Conservation (phyloP, 139 green algal species). For the Coccomyxa sp. region DNA sequence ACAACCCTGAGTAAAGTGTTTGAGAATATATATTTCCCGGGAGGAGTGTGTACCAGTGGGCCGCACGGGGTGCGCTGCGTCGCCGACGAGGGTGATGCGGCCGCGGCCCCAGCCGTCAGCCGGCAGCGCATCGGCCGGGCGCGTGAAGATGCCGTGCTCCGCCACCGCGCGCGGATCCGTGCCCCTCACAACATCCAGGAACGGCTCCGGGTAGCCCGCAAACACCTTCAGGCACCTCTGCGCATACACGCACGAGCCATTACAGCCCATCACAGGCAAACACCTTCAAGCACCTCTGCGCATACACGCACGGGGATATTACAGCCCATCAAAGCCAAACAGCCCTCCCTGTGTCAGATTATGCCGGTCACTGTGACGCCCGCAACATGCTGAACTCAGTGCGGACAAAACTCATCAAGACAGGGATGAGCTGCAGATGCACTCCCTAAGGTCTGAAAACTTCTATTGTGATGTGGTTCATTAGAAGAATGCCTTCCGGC, state of each 20-base stretch:
- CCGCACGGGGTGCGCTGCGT: slow-evolving; percentile 32
- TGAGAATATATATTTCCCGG: no score
- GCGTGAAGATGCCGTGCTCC: slow-evolving; percentile 30
- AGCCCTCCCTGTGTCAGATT: no score
- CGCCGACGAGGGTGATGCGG: slow-evolving; percentile 26
- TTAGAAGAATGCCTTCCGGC: no score
- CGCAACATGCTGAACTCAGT: no score
- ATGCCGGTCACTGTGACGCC: no score
- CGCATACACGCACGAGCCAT: neutral
- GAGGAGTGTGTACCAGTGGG: slow-evolving; percentile 17
- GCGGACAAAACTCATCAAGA: no score
- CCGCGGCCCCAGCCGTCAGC: slow-evolving; percentile 14
- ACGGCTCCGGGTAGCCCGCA: neutral
- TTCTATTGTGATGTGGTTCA: no score
- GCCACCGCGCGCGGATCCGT: slow-evolving; percentile 15
- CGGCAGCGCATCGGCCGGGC: slow-evolving; percentile 5
- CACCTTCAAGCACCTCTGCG: slow-evolving; percentile 11
- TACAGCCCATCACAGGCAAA: neutral
- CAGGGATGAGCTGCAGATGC: no score
- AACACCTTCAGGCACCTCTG: slow-evolving; percentile 13
- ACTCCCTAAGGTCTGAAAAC: no score
- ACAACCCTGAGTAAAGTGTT: no score
- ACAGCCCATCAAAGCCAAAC: neutral
- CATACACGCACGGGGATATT: neutral
- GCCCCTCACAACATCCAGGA: slow-evolving; percentile 15